Conservation (phyloP, 345 rosid genomes). For the Eucalyptus grandis region DNA sequence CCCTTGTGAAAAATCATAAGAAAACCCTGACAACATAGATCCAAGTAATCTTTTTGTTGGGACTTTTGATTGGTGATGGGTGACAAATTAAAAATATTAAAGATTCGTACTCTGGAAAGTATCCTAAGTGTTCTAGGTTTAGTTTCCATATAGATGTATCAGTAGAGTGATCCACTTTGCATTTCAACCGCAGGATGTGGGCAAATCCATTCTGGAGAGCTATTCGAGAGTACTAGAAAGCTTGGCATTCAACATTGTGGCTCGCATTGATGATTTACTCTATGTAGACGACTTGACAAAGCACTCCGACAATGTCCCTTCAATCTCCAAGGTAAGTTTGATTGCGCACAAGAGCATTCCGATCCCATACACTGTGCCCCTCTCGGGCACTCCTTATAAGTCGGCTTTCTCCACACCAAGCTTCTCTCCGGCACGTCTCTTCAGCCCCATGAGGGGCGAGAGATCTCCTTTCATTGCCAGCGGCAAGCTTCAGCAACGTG, state of each 20-base stretch:
- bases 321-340: conserved; percentile 37
- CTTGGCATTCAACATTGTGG: conserved; percentile 80
- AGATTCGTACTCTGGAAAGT: neutral
- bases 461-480: conserved; percentile 34
- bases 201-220: conserved; percentile 91
- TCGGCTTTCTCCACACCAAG: conserved; percentile 62
- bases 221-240: conserved; percentile 92
- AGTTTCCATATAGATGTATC: neutral
- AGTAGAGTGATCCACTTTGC: neutral
- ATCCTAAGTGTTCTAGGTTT: neutral
- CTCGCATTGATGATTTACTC: conserved; percentile 84
- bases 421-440: conserved; percentile 47
- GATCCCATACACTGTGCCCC: conserved; percentile 27
- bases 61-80: neutral
- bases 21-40: neutral
- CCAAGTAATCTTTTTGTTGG: neutral
- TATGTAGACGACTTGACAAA: conserved; percentile 78
- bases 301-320: conserved; percentile 51
- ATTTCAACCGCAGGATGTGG: conserved; percentile 51
- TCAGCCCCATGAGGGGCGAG: conserved; percentile 43
- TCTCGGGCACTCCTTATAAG: conserved; percentile 40
- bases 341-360: conserved; percentile 38
- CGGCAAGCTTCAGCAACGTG: conserved; percentile 38
- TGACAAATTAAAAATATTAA: neutral
- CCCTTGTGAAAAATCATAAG: neutral